Base-by-base conservation (phyloP, 768 basidiomycete species). In the Russula sp. region DNA sequence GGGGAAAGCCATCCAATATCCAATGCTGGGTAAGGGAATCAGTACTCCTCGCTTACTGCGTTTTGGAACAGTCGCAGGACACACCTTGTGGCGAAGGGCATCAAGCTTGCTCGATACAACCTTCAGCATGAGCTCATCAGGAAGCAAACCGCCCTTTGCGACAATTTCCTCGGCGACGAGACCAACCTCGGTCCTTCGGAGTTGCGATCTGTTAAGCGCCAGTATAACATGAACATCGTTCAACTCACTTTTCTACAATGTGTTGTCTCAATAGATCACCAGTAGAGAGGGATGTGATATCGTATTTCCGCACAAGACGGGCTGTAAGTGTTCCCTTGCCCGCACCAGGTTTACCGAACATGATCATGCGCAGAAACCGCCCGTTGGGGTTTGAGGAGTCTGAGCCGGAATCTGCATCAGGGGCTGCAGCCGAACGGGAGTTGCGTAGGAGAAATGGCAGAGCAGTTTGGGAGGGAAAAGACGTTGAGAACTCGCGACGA, bases 1-100 rank as follows among this genome's bases (percentile, higher is more conserved):
- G 86, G 56, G 94, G 94, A 70, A 96, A 95, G 34, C 94, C 94
- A 68, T 96, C 94, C 49, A 95, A 73, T 66, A 96, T 88, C 94
- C 94, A 95, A 70, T 90, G 87, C 89, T 94, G 64, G 8, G 61
- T 55, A 64, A 11, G 48, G 16, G 42, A 18, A 50, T 18, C 37
- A 8, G 57, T 59, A 51, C 57, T 63, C 9, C 11, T 3, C 40
- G 20, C 7, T 52, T 22, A 49, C 14, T 39, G 10, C n/a, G 20
- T 55, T 31, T 27, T 42, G 45, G 37, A 1, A 8, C 1, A 14
- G 31, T 22, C 18, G 3, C n/a, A 44, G 51, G 55, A 64, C 76
- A 37, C 62, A 88, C 91, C 79, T 82, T 85, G 74, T 87, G 83
- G 52, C 80, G 79, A 55, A 91, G 76, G 16, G 72, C 69, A 67